phyloP scores from a whole-genome alignment of 192 early-diverging fungal species.

The Allomyces javanicus region DNA sequence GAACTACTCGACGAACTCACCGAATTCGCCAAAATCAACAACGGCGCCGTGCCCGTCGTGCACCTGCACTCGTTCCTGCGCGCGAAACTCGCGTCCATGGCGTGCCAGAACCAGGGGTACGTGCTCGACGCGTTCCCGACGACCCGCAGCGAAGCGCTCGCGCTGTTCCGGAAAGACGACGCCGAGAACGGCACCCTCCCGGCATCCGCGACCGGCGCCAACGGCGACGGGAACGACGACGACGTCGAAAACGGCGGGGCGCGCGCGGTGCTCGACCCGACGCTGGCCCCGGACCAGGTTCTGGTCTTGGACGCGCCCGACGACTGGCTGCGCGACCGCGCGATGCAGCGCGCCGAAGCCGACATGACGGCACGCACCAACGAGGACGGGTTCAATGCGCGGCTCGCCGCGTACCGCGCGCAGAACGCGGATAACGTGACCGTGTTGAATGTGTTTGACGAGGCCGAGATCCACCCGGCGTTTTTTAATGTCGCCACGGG shows the following conservation, averaged over 20 bases:
- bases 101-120: constrained; percentile 40
- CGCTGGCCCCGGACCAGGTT: constrained; percentile 25
- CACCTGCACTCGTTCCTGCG: constrained; percentile 25
- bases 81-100: constrained; percentile 36
- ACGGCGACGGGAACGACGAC: constrained; percentile 32
- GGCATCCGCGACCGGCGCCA: constrained; percentile 5
- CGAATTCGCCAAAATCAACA: constrained; percentile 22
- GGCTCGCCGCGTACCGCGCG: constrained; percentile 27
- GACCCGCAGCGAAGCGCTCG: constrained; percentile 20
- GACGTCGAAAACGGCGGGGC: constrained; percentile 8
- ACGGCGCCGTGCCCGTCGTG: constrained; percentile 21
- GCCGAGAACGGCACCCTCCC: neutral
- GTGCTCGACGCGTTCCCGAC: constrained; percentile 34
- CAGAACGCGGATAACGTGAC: constrained; percentile 35
- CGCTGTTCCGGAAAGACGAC: constrained; percentile 14
- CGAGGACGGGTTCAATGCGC: constrained; percentile 27
- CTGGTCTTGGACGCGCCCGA: constrained; percentile 30
- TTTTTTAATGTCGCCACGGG: neutral
- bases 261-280: constrained; percentile 14
- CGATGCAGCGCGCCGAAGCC: constrained; percentile 33
- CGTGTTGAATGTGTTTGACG: constrained; percentile 40
- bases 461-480: constrained; percentile 31
- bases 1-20: constrained; percentile 33
- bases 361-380: constrained; percentile 22
- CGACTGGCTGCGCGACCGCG: constrained; percentile 28